Conservation (phyloP, 768 basidiomycete genomes). For the Clavulina sp. region DNA sequence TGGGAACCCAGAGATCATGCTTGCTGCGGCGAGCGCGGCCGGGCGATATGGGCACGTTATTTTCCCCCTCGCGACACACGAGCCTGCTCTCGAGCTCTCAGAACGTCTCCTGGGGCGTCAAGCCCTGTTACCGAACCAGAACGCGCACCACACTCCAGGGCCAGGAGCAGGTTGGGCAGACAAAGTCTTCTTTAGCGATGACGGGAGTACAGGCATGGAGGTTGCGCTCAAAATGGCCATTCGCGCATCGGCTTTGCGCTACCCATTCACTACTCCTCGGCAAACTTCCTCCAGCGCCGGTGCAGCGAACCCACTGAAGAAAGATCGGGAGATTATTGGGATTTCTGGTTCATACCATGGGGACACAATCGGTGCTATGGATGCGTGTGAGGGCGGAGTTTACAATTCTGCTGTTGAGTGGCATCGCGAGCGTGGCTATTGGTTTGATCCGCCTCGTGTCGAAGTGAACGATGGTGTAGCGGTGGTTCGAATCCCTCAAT, state of each 20-base stretch:
- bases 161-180: conserved; percentile 86
- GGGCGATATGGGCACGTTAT: conserved; percentile 96
- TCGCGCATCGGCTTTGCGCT: conserved; percentile 36
- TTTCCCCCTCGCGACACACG: conserved; percentile 77
- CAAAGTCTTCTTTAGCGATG: conserved; percentile 83
- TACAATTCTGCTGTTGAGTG: conserved; percentile 76
- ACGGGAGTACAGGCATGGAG: conserved; percentile 93
- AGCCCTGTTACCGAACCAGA: too few species aligned
- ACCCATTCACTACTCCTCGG: background rate
- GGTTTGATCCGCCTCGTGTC: conserved; percentile 82
- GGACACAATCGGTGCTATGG: conserved; percentile 95
- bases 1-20: conserved; percentile 50
- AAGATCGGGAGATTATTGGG: conserved; percentile 59
- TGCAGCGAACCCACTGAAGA: too few species aligned
- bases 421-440: conserved; percentile 82
- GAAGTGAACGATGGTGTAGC: conserved; percentile 43
- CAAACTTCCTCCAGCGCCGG: background rate
- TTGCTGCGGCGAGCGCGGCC: conserved; percentile 77
- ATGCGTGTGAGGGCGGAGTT: conserved; percentile 71
- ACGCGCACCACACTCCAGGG: too few species aligned
- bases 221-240: conserved; percentile 90
- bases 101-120: conserved; percentile 51
- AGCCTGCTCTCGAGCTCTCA: conserved; percentile 68
- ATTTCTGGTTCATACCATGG: conserved; percentile 91
- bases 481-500: conserved; percentile 33